Percentiles rank a stretch among this genome's conserved stretches.
Conservation (phyloP, 73 alveolate genomes). For the Blepharisma japonicum region DNA sequence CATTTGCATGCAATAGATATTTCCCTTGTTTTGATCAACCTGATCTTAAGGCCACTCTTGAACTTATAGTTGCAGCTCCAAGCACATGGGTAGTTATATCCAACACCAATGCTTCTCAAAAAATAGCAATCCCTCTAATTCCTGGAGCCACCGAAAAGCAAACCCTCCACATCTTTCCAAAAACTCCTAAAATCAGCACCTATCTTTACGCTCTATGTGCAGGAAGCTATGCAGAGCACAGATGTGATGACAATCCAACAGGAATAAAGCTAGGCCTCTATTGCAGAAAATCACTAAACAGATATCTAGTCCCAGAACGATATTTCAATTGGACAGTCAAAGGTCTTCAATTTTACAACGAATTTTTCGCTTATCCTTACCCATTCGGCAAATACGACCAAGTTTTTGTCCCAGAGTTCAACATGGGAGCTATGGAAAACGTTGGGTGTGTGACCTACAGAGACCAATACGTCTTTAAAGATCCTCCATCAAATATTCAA, state of each 20-base stretch:
- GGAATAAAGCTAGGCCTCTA: conserved; percentile 59
- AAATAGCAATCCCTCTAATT: no score
- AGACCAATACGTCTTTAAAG: conserved; percentile 83
- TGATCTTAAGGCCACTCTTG: conserved; percentile 71
- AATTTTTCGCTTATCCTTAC: conserved; percentile 79
- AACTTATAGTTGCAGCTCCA: conserved; percentile 63
- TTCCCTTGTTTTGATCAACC: conserved; percentile 89
- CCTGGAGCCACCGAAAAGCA: not conserved
- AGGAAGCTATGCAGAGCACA: conserved; percentile 54
- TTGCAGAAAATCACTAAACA: conserved; percentile 61
- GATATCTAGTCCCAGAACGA: conserved; percentile 62
- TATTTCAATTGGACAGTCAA: conserved; percentile 55
- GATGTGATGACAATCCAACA: conserved; percentile 41
- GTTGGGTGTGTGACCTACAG: conserved; percentile 96
- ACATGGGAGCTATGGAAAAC: conserved; percentile 97
- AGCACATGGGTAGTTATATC: conserved; percentile 64
- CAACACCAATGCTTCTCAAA: conserved; percentile 28
- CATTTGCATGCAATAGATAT: conserved; percentile 70
- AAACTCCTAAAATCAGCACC: conserved; percentile 55
- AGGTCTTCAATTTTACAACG: conserved; percentile 73
- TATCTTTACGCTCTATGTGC: conserved; percentile 65
- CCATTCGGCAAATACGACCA: conserved; percentile 95
- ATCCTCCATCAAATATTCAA: conserved; percentile 56
- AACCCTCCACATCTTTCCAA: conserved; percentile 29
- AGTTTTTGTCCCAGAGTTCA: conserved; percentile 92